Base-by-base conservation (phyloP, 495 filamentous ascomycete species). In the Daldinia bambusicola region DNA sequence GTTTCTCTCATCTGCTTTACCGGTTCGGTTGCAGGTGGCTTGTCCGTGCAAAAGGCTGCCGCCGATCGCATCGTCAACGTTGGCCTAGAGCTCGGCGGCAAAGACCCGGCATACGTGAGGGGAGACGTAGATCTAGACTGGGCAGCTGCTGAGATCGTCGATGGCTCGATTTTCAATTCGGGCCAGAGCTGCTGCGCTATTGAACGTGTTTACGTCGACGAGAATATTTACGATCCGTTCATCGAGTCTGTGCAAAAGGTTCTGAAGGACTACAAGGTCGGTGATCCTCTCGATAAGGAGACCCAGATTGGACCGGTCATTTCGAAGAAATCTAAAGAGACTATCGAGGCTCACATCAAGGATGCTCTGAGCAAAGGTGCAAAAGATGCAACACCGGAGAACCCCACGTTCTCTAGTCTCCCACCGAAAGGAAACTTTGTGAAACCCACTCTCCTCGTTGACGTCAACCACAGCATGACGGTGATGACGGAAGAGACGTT, bases 401-500 rank as follows among this genome's bases (percentile, higher is more conserved):
- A 95, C 75, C 81, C 85, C 50, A 89, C 88, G 4, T 98, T 98
- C 74, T 78, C 77, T 62, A 86, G 83, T 20, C 86, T 89, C 1
- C 91, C 91, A 4, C 38, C 81, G 6, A 89, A 88, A 69, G 94
- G 94, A 34, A 97, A 97, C 82, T 97, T 90, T 75, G 86, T 98
- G 30, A 88, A 89, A 63, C 96, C 95, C 2, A 93, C 91, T 7
- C 87, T 99, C 41, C 83, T 99, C 53, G 91, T 88, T 9, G 85
- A 90, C 73, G 93, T 95, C 57, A 89, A 89, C 57, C 95, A 98
- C 78, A 81, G 81, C 70, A 99, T 99, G 95, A 78, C 79, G 13
- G 89, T 96, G 45, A 97, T 99, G 96, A 93, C 81, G 14, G 93
- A 98, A 45, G 95, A 99, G 81, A 98, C 95, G 0, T 99, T 99